phyloP scores from a whole-genome alignment of 805 yeast species.

The Schwanniomyces occidentalis region DNA sequence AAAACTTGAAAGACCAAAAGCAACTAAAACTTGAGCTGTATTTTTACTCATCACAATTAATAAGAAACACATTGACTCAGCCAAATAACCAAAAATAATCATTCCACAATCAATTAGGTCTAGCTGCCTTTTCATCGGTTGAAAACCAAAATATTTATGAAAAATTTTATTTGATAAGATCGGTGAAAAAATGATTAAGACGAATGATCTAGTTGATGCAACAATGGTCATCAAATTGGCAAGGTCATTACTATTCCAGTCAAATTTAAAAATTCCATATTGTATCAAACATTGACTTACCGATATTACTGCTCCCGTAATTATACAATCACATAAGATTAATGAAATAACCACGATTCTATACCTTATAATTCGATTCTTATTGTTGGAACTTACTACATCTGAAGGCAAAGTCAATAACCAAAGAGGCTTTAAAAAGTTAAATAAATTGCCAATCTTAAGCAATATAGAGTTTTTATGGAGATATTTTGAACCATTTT shows the following conservation, averaged over 20 bases:
- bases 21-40: slow-evolving; percentile 23
- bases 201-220: slow-evolving; percentile 41
- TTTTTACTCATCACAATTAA: slow-evolving; percentile 30
- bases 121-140: slow-evolving; percentile 33
- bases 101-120: slow-evolving; percentile 51
- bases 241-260: slow-evolving; percentile 53
- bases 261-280: slow-evolving; percentile 51
- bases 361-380: slow-evolving; percentile 9
- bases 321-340: slow-evolving; percentile 38
- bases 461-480: not conserved
- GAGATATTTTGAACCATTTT: too few species aligned
- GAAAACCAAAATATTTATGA: slow-evolving; percentile 26
- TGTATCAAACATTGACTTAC: slow-evolving; percentile 44
- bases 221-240: slow-evolving; percentile 52
- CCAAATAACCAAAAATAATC: slow-evolving; percentile 29
- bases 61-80: slow-evolving; percentile 39
- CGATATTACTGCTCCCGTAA: slow-evolving; percentile 30
- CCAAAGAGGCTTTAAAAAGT: slow-evolving; percentile 44
- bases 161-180: slow-evolving; percentile 31
- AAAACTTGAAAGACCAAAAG: slow-evolving; percentile 40
- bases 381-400: slow-evolving; percentile 15
- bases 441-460: slow-evolving; percentile 7
- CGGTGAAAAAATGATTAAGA: slow-evolving; percentile 52
- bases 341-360: slow-evolving; percentile 43
- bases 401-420: slow-evolving; percentile 51